Evolutionary conservation across 257 asterid species (phyloP).

Genomic region (Lavandula angustifolia): DNA sequence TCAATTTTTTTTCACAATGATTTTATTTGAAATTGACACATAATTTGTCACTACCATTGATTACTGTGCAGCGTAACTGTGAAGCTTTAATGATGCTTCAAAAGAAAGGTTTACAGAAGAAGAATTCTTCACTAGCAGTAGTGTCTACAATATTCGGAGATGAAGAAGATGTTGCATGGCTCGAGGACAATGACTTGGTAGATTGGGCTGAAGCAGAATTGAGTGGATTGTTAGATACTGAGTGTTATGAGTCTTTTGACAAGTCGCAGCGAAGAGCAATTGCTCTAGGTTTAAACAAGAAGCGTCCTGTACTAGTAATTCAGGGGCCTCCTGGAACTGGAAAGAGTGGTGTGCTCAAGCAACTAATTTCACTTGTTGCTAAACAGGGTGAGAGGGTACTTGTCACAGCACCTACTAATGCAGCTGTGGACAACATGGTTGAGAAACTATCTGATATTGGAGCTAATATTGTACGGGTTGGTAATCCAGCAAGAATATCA

Average conservation of each 20-base stretch:
- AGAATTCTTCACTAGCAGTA: constrained; percentile 74
- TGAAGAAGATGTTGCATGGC: constrained; percentile 63
- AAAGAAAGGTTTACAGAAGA: constrained; percentile 87
- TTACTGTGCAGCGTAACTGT: constrained; percentile 83
- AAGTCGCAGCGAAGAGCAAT: constrained; percentile 77
- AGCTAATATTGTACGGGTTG: constrained; percentile 75
- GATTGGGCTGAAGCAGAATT: constrained; percentile 73
- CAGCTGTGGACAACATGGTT: constrained; percentile 98
- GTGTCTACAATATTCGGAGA: constrained; percentile 87
- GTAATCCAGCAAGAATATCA: constrained; percentile 91
- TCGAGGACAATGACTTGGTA: constrained; percentile 57
- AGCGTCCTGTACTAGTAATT: constrained; percentile 72
- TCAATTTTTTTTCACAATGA: constrained; percentile 5
- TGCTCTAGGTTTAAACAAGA: constrained; percentile 85
- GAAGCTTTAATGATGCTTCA: constrained; percentile 98
- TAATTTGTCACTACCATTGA: constrained; percentile 26
- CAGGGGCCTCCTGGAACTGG: constrained; percentile 99
- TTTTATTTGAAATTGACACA: constrained; percentile 10
- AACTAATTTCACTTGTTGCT: constrained; percentile 70
- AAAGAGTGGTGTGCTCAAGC: constrained; percentile 80
- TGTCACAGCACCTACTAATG: constrained; percentile 96
- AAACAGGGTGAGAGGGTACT: constrained; percentile 92
- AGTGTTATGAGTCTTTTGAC: constrained; percentile 49
- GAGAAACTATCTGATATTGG: constrained; percentile 76
- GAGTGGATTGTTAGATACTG: constrained; percentile 46